A percentile compares a stretch with the other conserved stretches of the same genome.
Evolutionary conservation across 768 basidiomycete species (phyloP).

Genomic region (Russula dissimulans): DNA sequence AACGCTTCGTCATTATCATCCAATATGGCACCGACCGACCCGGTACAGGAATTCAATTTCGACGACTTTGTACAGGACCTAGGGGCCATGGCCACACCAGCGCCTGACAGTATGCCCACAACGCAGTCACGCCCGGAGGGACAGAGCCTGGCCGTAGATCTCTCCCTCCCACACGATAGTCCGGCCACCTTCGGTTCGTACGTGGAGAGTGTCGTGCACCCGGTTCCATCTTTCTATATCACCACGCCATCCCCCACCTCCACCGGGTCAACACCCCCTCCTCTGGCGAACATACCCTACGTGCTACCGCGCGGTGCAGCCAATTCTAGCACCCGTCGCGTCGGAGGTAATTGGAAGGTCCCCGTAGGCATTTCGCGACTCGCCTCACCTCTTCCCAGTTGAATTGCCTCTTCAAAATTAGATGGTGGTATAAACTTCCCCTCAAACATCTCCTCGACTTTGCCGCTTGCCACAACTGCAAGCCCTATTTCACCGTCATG

Average conservation of each 20-base stretch:
- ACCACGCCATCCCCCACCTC: background rate
- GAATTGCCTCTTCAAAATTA: background rate
- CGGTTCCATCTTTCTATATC: slow-evolving; percentile 2
- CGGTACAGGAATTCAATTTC: background rate
- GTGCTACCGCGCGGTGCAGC: slow-evolving; percentile 8
- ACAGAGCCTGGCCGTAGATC: background rate
- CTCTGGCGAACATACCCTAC: background rate
- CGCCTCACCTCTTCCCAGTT: background rate
- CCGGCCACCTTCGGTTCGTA: background rate
- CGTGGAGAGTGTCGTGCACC: background rate
- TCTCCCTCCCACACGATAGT: background rate
- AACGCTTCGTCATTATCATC: background rate
- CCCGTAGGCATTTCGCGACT: background rate
- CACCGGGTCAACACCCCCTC: background rate
- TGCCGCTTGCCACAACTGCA: background rate
- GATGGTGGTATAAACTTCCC: background rate
- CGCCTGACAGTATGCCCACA: background rate
- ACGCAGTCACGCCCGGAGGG: background rate
- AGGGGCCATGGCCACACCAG: background rate
- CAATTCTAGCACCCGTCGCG: slow-evolving; percentile 3
- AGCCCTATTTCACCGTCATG: background rate
- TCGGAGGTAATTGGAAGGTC: slow-evolving; percentile 15
- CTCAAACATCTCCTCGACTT: background rate
- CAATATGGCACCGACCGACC: background rate
- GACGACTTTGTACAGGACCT: slow-evolving; percentile 10